These are phyloP conservation scores for Epichloe sp. DNA, from an alignment of 2,329 filamentous ascomycete species.

Conservation along the genomic window DNA sequence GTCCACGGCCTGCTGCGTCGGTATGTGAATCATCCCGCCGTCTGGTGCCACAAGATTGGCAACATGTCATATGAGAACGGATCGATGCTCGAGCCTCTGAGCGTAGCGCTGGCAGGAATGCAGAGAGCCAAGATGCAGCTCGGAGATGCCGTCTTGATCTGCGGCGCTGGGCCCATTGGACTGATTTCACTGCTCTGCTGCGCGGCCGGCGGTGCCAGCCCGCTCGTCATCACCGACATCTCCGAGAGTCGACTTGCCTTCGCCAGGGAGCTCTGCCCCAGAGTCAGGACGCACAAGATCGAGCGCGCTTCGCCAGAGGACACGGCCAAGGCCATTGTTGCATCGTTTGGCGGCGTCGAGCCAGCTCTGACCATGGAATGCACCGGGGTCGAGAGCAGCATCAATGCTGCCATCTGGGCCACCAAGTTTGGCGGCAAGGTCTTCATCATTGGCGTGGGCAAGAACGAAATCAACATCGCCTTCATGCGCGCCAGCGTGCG, in stretches of 20 bases:
- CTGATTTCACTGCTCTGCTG: conserved; percentile 77
- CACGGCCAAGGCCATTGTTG: conserved; percentile 53
- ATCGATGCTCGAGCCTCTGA: conserved; percentile 78
- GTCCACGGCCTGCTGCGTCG: conserved; percentile 75
- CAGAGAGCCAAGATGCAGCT: conserved; percentile 69
- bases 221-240: conserved; percentile 89
- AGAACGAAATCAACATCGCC: conserved; percentile 87
- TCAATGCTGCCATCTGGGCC: conserved; percentile 75
- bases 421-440: conserved; percentile 94
- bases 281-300: conserved; percentile 69
- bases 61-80: conserved; percentile 87
- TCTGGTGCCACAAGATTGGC: conserved; percentile 94
- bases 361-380: conserved; percentile 79
- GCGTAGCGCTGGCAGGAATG: conserved; percentile 77
- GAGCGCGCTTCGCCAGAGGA: conserved; percentile 55
- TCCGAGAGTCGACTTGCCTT: conserved; percentile 75
- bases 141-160: conserved; percentile 79
- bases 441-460: conserved; percentile 90
- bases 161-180: conserved; percentile 88
- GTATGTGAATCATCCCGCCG: conserved; percentile 88
- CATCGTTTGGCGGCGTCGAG: conserved; percentile 63
- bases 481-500: conserved; percentile 87
- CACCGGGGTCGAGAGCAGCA: conserved; percentile 85
- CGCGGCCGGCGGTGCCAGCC: conserved; percentile 75
- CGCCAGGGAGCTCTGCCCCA: conserved; percentile 70